phyloP scores from a whole-genome alignment of 441 rosid genomes.

The Aleurites moluccanus region DNA sequence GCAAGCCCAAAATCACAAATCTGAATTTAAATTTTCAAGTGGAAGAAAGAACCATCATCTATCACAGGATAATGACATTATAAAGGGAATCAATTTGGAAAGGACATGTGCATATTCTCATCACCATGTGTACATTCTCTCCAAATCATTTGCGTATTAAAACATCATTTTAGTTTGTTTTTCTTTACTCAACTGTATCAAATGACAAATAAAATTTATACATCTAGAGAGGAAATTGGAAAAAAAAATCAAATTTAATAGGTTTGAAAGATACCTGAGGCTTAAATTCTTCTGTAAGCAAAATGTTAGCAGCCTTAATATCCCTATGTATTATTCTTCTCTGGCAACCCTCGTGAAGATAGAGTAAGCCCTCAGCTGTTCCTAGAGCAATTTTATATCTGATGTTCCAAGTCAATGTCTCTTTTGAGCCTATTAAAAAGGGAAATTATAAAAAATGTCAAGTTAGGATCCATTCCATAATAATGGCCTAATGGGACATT shows the following conservation, averaged over 20 bases:
- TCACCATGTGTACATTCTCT: not conserved
- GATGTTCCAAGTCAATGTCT: conserved; percentile 57
- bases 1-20: conserved; percentile 91
- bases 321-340: conserved; percentile 85
- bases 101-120: no score
- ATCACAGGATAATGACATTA: not conserved
- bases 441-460: not conserved
- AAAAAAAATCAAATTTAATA: not conserved
- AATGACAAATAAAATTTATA: no score
- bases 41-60: not conserved
- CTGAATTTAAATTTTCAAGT: conserved; percentile 30
- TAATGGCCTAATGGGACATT: not conserved
- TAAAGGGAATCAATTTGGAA: no score
- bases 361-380: conserved; percentile 58
- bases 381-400: conserved; percentile 72
- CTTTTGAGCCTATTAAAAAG: conserved; percentile 47
- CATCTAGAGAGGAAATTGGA: not conserved
- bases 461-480: not conserved
- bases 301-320: conserved; percentile 78
- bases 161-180: no score
- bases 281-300: conserved; percentile 63
- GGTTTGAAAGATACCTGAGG: conserved; percentile 52
- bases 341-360: conserved; percentile 75
- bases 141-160: not conserved
- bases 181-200: not conserved